Percentiles rank a stretch among this genome's conserved stretches.
Evolutionary conservation across 495 filamentous ascomycete species (phyloP).

Genomic region (Penicillium tannophilum): DNA sequence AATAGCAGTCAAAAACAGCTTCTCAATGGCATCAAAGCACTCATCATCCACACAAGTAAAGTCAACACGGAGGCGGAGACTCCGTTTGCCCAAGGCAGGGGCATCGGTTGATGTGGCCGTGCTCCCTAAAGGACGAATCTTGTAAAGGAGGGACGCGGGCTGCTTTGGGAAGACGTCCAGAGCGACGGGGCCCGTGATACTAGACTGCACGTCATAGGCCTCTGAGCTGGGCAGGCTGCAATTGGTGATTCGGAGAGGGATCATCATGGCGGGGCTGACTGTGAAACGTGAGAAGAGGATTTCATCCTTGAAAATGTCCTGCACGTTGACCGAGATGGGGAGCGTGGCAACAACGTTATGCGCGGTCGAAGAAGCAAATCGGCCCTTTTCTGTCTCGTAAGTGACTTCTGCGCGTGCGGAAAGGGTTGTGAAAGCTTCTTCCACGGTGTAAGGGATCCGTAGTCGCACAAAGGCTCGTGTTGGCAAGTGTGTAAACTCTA

Average conservation of each 20-base stretch:
- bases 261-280: conserved; percentile 71
- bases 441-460: conserved; percentile 80
- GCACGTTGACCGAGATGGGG: conserved; percentile 91
- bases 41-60: conserved; percentile 78
- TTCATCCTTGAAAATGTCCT: conserved; percentile 88
- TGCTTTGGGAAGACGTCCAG: conserved; percentile 76
- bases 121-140: conserved; percentile 51
- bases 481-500: conserved; percentile 62
- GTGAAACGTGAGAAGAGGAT: conserved; percentile 87
- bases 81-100: conserved; percentile 42
- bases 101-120: conserved; percentile 21
- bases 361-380: conserved; percentile 66
- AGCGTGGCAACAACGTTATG: conserved; percentile 68
- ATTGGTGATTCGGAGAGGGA: conserved; percentile 73
- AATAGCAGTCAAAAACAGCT: conserved; percentile 44
- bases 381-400: conserved; percentile 74
- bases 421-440: conserved; percentile 72
- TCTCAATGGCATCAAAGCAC: conserved; percentile 46
- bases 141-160: conserved; percentile 81
- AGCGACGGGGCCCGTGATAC: conserved; percentile 53
- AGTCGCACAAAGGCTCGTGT: conserved; percentile 54
- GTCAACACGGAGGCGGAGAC: conserved; percentile 68
- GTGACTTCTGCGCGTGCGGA: conserved; percentile 73
- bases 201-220: conserved; percentile 65
- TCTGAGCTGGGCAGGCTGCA: conserved; percentile 71